These are phyloP conservation scores for Gnetum montanum DNA, from an alignment of 75 land plant species.

Conservation along the genomic window DNA sequence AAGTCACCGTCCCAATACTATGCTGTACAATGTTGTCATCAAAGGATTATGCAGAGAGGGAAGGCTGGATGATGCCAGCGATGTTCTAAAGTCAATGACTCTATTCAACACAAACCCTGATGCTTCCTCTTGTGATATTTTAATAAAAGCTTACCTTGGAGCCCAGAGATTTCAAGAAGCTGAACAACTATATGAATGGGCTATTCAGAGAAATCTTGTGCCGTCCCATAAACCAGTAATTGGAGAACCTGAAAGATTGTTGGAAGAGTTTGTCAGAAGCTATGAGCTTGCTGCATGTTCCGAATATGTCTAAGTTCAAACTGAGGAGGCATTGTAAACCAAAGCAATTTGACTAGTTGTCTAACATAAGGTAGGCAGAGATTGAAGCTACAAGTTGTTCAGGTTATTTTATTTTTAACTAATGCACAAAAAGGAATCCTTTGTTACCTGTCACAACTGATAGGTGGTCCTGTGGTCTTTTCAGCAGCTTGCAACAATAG, in stretches of 20 bases:
- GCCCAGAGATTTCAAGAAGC: conserved; percentile 16
- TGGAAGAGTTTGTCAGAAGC: conserved; percentile 1
- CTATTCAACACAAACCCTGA: conserved; percentile 13
- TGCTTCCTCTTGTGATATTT: conserved; percentile 10
- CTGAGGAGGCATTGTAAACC: too few relatives aligned
- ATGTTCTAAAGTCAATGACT: conserved; percentile 31
- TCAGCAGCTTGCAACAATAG: too few relatives aligned
- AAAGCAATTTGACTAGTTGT: too few relatives aligned
- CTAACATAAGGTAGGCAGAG: too few relatives aligned
- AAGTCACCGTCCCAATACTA: conserved; percentile 31
- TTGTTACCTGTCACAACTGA: too few relatives aligned
- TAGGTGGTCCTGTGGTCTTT: too few relatives aligned
- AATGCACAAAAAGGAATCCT: too few relatives aligned
- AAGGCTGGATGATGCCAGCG: conserved; percentile 41
- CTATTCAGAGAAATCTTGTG: conserved; percentile 30
- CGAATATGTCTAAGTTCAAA: too few relatives aligned
- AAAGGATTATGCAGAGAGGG: conserved; percentile 46
- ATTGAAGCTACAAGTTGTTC: too few relatives aligned
- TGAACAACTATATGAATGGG: conserved; percentile 22
- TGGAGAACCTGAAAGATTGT: not conserved
- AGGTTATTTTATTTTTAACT: too few relatives aligned
- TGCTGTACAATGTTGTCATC: conserved; percentile 42
- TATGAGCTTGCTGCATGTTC: not conserved
- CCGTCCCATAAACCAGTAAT: conserved; percentile 8
- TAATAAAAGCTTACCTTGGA: conserved; percentile 22